These are phyloP conservation scores for Phytophthora ohioensis DNA, from an alignment of 352 stramenopile genomes.

Conservation along the genomic window DNA sequence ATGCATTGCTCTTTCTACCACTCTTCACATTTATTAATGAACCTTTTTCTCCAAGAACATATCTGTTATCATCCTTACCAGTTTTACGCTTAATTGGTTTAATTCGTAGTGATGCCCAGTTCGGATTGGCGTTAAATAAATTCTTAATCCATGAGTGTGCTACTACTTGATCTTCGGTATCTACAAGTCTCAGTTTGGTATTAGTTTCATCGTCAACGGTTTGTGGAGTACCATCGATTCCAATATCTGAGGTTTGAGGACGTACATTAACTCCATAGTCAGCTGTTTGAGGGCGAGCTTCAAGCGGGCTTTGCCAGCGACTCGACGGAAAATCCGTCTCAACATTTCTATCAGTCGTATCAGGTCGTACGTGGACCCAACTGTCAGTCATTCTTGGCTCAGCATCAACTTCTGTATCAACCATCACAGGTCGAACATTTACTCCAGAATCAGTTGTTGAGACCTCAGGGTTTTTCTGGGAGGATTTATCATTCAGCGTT, in stretches of 20 bases:
- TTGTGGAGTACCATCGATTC: conserved; percentile 15
- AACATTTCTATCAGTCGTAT: conserved; percentile 17
- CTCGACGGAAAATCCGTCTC: not conserved
- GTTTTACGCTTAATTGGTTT: conserved; percentile 5
- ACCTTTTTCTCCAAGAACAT: conserved; percentile 7
- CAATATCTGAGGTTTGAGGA: conserved; percentile 9
- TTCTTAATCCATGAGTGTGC: conserved; percentile 19
- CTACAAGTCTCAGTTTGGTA: conserved; percentile 14
- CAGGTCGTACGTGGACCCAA: conserved; percentile 13
- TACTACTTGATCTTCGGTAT: conserved; percentile 21
- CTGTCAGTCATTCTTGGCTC: not conserved
- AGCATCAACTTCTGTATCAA: conserved; percentile 5
- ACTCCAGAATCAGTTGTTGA: conserved; percentile 6
- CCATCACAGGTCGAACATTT: conserved; percentile 14
- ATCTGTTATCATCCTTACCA: conserved; percentile 14
- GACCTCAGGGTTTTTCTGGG: conserved; percentile 21
- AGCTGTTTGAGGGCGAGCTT: conserved; percentile 5
- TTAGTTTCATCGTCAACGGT: conserved; percentile 23
- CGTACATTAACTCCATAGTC: conserved; percentile 12
- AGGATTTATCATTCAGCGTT: conserved; percentile 28
- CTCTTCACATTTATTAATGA: not conserved
- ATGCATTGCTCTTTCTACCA: conserved; percentile 3
- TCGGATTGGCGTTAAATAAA: conserved; percentile 22
- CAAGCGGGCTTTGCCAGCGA: too few species aligned
- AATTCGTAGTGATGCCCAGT: conserved; percentile 5